Percentiles rank a stretch among this genome's conserved stretches.
Conservation (phyloP, 352 stramenopile genomes). For the Aphanomyces astaci region DNA sequence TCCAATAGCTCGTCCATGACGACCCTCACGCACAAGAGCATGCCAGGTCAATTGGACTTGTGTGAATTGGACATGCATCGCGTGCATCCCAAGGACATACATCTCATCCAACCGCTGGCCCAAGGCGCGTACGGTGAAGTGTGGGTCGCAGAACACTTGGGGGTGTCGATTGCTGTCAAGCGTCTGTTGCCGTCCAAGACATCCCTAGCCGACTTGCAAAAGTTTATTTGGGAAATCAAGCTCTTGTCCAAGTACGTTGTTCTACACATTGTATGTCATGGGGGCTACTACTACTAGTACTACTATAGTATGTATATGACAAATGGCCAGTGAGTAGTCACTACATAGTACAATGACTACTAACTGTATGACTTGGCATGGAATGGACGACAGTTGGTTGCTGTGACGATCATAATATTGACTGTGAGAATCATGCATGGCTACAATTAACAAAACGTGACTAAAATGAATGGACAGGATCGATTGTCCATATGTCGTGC, state of each 20-base stretch:
- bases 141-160: slow-evolving; percentile 74
- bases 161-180: slow-evolving; percentile 70
- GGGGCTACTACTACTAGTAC: too few species aligned
- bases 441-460: too few species aligned
- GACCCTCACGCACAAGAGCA: background rate
- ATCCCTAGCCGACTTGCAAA: background rate
- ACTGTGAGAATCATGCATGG: too few species aligned
- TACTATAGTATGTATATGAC: too few species aligned
- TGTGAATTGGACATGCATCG: slow-evolving; percentile 2
- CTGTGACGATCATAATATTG: too few species aligned
- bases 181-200: slow-evolving; percentile 62
- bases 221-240: slow-evolving; percentile 18
- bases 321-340: too few species aligned
- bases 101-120: slow-evolving; percentile 31
- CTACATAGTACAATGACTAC: too few species aligned
- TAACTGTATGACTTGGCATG: too few species aligned
- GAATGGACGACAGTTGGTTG: too few species aligned
- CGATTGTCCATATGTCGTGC: slow-evolving; percentile 7
- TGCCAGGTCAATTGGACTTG: background rate
- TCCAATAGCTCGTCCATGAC: background rate
- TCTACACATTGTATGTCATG: too few species aligned
- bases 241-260: slow-evolving; percentile 19
- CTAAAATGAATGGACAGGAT: slow-evolving; percentile 10
- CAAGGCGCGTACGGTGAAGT: slow-evolving; percentile 78
- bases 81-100: background rate